phyloP scores from a whole-genome alignment of 305 asterid genomes.

The Fraxinus dipetala region DNA sequence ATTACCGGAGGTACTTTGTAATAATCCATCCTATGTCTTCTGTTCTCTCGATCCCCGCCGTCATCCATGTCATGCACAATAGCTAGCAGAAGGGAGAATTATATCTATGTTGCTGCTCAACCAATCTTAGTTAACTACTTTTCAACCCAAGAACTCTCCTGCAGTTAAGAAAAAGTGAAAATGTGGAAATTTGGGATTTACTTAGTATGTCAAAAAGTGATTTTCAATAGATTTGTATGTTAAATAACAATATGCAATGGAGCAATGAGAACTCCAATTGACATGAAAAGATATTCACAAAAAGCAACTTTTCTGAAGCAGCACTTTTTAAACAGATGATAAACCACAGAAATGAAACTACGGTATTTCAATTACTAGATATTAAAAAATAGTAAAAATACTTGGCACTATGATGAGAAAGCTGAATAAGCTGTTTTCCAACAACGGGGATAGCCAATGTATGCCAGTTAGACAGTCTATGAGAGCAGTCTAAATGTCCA shows the following conservation, averaged over 20 bases:
- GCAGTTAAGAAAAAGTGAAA: not conserved
- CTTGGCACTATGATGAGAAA: not conserved
- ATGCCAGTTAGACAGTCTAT: not conserved
- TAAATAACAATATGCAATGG: not conserved
- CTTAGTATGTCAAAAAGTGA: not conserved
- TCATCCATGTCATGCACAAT: slow-evolving; percentile 48
- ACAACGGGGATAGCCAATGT: not conserved
- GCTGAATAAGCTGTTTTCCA: not conserved
- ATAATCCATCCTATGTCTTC: slow-evolving; percentile 51
- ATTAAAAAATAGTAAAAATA: not conserved
- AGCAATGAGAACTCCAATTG: not conserved
- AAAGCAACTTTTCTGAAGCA: not conserved
- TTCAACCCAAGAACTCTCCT: not conserved
- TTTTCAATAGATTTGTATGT: not conserved
- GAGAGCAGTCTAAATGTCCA: not conserved
- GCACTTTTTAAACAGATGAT: not conserved
- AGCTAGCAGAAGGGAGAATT: not conserved
- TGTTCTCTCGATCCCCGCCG: slow-evolving; percentile 40
- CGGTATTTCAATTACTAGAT: not conserved
- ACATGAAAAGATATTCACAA: not conserved
- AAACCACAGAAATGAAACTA: not conserved
- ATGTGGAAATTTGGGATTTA: not conserved
- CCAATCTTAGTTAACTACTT: not conserved
- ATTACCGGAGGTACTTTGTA: slow-evolving; percentile 48
- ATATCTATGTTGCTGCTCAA: not conserved